These are phyloP conservation scores for Tieghemiomyces parasiticus DNA, from an alignment of 192 early-diverging fungal genomes.

Conservation along the genomic window DNA sequence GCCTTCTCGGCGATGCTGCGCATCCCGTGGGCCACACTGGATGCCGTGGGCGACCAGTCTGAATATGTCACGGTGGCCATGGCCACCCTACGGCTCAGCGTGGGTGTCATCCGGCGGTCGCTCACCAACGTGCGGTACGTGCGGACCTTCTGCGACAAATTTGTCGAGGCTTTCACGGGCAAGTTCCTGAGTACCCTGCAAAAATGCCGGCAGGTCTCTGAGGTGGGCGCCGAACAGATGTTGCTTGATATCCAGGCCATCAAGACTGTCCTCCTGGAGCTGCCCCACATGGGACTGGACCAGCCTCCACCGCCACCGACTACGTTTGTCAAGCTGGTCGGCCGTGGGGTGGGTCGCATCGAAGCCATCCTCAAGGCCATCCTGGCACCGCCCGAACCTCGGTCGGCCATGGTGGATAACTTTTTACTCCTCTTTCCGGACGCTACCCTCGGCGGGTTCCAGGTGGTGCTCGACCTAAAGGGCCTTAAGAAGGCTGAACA, in stretches of 20 bases:
- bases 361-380: conserved; percentile 85
- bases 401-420: conserved; percentile 71
- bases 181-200: conserved; percentile 55
- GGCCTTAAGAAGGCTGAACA: conserved; percentile 47
- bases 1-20: conserved; percentile 57
- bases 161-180: conserved; percentile 66
- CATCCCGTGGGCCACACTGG: conserved; percentile 63
- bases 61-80: conserved; percentile 63
- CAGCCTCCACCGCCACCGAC: conserved; percentile 15
- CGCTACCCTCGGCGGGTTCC: conserved; percentile 47
- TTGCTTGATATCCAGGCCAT: conserved; percentile 88
- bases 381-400: conserved; percentile 68
- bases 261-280: conserved; percentile 62
- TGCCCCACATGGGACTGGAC: conserved; percentile 49
- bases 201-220: conserved; percentile 67
- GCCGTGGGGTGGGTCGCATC: conserved; percentile 57
- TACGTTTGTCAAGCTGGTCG: conserved; percentile 76
- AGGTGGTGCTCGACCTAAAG: conserved; percentile 76
- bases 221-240: conserved; percentile 95
- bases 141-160: conserved; percentile 81
- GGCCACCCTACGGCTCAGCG: conserved; percentile 32
- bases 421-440: conserved; percentile 78
- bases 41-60: conserved; percentile 89
- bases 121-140: conserved; percentile 66
- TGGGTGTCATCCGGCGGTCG: conserved; percentile 38